Evolutionary conservation across 768 basidiomycete genomes (phyloP), one percentile per base, ranked within the genome.

Genomic region (Amanita polypyramis): DNA sequence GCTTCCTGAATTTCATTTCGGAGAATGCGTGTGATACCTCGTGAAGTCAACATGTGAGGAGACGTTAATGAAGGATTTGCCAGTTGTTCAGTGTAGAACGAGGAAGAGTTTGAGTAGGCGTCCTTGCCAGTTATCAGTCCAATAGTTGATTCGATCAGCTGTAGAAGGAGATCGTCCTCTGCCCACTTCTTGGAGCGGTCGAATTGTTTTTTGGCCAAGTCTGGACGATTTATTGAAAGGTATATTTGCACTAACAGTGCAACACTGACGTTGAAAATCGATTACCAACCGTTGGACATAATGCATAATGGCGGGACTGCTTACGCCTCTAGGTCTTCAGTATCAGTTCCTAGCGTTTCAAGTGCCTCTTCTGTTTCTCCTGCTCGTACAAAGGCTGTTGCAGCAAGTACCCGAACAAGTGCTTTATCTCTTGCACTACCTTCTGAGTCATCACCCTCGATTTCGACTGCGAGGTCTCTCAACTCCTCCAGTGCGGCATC

Each of bases 281-380:
- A 36, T 43, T n/a, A 17, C 47, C 12, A 17, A 43, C 46, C 46
- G n/a, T 5, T 34, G 29, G 33, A 23, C 14, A 35, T 17, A 44
- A 46, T 23, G 15, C 44, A 21, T 25, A 34, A 6, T 17, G 30
- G 40, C 12, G 43, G 21, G 38, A 27, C 17, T 5, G 75, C 88
- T 56, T 63, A 94, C 92, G 88, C 86, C 71, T 97, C 93, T 32
- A 92, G 74, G 56, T 89, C 86, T 53, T 83, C 76, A 27, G 79
- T 78, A 41, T 80, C 83, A 5, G 75, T 76, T 6, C 82, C 81
- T 27, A 97, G 71, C 0, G 88, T 93, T 64, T 95, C 93, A 20
- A 96, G 67, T 1, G 92, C 93, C 65, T 97, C 93, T 63, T 96
- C 93, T 9, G 86, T 65, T 65, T 96, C 93, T 2, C 82, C 85